Percentiles rank a stretch among this genome's conserved stretches.
phyloP scores from a whole-genome alignment of 1,284 basidiomycete genomes.

The Rhodotorula sp. region DNA sequence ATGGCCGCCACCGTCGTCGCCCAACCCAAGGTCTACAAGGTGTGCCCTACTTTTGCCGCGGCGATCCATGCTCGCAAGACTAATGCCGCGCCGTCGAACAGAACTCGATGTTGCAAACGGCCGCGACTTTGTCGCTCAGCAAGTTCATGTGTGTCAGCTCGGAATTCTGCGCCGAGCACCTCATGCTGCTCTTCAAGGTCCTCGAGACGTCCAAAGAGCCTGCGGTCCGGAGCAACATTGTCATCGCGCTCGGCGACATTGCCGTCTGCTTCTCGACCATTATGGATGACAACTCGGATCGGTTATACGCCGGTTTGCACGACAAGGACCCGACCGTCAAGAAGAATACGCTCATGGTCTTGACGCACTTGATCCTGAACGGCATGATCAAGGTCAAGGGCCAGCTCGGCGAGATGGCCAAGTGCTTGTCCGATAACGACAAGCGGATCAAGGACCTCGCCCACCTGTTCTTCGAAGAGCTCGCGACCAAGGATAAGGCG shows the following conservation, averaged over 20 bases:
- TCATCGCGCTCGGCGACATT: slow-evolving; percentile 94
- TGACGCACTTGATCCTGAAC: slow-evolving; percentile 94
- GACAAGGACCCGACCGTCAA: slow-evolving; percentile 87
- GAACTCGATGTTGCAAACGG: slow-evolving; percentile 81
- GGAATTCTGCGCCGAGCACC: slow-evolving; percentile 86
- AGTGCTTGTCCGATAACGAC: slow-evolving; percentile 94
- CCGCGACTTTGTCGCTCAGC: slow-evolving; percentile 83
- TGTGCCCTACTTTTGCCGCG: too few relatives aligned
- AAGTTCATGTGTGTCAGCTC: slow-evolving; percentile 97
- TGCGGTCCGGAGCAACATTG: slow-evolving; percentile 88
- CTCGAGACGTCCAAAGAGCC: slow-evolving; percentile 86
- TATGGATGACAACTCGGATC: slow-evolving; percentile 94
- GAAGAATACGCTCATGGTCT: slow-evolving; percentile 98
- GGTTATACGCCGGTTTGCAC: slow-evolving; percentile 87
- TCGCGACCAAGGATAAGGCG: slow-evolving; percentile 94
- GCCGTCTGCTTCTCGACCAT: slow-evolving; percentile 95
- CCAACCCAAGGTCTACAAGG: slow-evolving; percentile 78
- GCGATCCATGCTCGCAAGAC: too few relatives aligned
- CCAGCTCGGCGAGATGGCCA: slow-evolving; percentile 98
- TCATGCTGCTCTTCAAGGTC: slow-evolving; percentile 86
- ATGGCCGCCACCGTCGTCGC: slow-evolving; percentile 86
- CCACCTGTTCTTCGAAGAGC: slow-evolving; percentile 93
- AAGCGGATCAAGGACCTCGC: slow-evolving; percentile 85
- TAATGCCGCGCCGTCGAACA: slow-evolving; percentile 47
- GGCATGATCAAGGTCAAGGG: slow-evolving; percentile 99